These are phyloP conservation scores for Toxicodendron radicans DNA, from an alignment of 345 rosid genomes.

Conservation along the genomic window DNA sequence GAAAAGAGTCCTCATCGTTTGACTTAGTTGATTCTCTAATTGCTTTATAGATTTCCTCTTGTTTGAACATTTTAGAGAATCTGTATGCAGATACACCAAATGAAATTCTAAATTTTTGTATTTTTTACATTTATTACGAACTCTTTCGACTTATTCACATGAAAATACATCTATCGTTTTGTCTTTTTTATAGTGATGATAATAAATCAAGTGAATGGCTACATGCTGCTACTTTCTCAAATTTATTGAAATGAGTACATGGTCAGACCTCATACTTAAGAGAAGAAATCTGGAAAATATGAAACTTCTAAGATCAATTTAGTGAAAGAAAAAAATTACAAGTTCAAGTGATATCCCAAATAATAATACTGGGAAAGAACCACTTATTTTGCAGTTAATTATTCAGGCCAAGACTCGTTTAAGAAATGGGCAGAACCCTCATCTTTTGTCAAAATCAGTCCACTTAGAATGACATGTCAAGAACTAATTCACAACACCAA, in stretches of 20 bases:
- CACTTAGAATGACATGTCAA: no score
- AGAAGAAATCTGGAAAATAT: no score
- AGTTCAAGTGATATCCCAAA: background rate
- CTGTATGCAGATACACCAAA: background rate
- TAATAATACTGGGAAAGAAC: background rate
- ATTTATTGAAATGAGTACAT: background rate
- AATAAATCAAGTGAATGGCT: background rate
- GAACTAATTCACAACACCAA: background rate
- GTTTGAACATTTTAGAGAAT: background rate
- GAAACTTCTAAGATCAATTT: background rate
- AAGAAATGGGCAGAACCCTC: background rate
- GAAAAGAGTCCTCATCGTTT: background rate
- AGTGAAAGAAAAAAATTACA: no score
- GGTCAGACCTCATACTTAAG: no score
- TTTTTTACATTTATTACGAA: background rate
- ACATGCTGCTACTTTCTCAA: background rate
- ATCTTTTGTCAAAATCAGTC: background rate
- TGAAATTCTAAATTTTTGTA: constrained; percentile 13
- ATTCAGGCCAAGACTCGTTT: background rate
- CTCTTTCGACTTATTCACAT: background rate
- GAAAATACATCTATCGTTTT: no score
- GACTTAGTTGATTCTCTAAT: background rate
- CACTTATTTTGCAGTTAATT: background rate
- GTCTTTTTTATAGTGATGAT: background rate
- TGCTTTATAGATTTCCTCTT: constrained; percentile 1